Evolutionary conservation across 148 eudicot genomes (phyloP).

Genomic region (Nepenthes mirabilis): DNA sequence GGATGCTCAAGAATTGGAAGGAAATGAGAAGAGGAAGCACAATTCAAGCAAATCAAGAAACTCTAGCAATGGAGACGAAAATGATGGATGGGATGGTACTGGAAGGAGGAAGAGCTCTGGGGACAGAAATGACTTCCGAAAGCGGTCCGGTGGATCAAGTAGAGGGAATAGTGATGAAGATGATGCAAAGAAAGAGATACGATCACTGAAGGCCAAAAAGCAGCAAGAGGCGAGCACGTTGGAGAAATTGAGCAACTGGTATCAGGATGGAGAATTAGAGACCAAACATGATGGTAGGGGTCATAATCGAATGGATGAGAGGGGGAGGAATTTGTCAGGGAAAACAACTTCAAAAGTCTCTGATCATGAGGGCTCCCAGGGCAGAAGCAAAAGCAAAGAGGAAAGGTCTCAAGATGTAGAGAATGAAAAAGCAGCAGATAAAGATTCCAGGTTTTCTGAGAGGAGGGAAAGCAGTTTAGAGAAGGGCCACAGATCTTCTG

Average conservation of each 20-base stretch:
- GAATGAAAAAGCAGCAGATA: slow-evolving; percentile 32
- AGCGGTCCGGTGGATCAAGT: slow-evolving; percentile 41
- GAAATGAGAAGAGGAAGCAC: slow-evolving; percentile 46
- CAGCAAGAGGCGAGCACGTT: slow-evolving; percentile 61
- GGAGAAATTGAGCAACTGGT: slow-evolving; percentile 76
- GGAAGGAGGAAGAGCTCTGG: slow-evolving; percentile 44
- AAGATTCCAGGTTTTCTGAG: slow-evolving; percentile 29
- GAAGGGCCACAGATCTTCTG: slow-evolving; percentile 26
- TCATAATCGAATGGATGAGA: slow-evolving; percentile 37
- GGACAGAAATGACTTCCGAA: slow-evolving; percentile 47
- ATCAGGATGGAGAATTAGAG: slow-evolving; percentile 67
- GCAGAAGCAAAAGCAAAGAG: slow-evolving; percentile 35
- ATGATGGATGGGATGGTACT: slow-evolving; percentile 45
- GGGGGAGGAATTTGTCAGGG: slow-evolving; percentile 27
- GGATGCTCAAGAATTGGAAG: slow-evolving; percentile 44
- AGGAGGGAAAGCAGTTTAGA: slow-evolving; percentile 37
- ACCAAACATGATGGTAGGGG: slow-evolving; percentile 38
- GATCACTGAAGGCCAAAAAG: slow-evolving; percentile 38
- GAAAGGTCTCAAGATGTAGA: slow-evolving; percentile 31
- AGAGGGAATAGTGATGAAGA: slow-evolving; percentile 53
- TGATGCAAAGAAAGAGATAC: slow-evolving; percentile 38
- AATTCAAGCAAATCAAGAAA: slow-evolving; percentile 49
- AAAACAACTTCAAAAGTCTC: slow-evolving; percentile 35
- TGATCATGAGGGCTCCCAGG: slow-evolving; percentile 39
- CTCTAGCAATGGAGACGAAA: slow-evolving; percentile 42